These are phyloP conservation scores for Polytrichum formosum DNA, from an alignment of 225 moss, liverwort and hornwort genomes.

Conservation along the genomic window DNA sequence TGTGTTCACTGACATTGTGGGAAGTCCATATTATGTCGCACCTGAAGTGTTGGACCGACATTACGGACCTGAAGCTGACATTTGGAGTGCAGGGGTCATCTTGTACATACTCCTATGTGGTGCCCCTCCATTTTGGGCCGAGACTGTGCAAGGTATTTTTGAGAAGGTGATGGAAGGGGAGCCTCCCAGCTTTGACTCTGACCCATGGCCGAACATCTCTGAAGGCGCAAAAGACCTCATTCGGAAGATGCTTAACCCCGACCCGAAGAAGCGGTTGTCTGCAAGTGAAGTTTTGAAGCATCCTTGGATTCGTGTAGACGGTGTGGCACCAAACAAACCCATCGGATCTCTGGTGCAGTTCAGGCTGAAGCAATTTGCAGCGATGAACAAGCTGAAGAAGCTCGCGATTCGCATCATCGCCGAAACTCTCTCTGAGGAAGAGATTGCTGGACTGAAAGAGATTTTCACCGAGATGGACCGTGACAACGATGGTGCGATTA, in stretches of 20 bases:
- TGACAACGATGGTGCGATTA: slow-evolving; percentile 64
- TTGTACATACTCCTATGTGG: slow-evolving; percentile 77
- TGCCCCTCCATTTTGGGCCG: slow-evolving; percentile 75
- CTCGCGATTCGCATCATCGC: slow-evolving; percentile 57
- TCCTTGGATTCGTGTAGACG: slow-evolving; percentile 75
- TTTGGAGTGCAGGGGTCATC: slow-evolving; percentile 90
- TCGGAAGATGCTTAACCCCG: slow-evolving; percentile 65
- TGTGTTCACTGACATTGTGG: slow-evolving; percentile 80
- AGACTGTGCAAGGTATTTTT: slow-evolving; percentile 82
- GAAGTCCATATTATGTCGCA: slow-evolving; percentile 87
- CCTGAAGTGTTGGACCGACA: slow-evolving; percentile 77
- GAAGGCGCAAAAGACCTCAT: slow-evolving; percentile 73
- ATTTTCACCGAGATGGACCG: slow-evolving; percentile 70
- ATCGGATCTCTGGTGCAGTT: slow-evolving; percentile 50
- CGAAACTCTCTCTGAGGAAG: slow-evolving; percentile 53
- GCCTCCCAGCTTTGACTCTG: slow-evolving; percentile 34
- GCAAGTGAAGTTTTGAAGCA: slow-evolving; percentile 75
- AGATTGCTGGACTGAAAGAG: slow-evolving; percentile 62
- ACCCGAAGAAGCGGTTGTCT: slow-evolving; percentile 46
- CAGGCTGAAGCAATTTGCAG: slow-evolving; percentile 49
- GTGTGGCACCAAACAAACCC: slow-evolving; percentile 61
- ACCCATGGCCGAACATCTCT: slow-evolving; percentile 70
- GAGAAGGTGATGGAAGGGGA: slow-evolving; percentile 75
- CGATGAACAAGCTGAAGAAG: slow-evolving; percentile 80
- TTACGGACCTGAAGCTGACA: slow-evolving; percentile 80